Percentiles rank a stretch among this genome's conserved stretches.
phyloP scores from a whole-genome alignment of 169 alveolate species.

The Plasmodium gaboni region DNA sequence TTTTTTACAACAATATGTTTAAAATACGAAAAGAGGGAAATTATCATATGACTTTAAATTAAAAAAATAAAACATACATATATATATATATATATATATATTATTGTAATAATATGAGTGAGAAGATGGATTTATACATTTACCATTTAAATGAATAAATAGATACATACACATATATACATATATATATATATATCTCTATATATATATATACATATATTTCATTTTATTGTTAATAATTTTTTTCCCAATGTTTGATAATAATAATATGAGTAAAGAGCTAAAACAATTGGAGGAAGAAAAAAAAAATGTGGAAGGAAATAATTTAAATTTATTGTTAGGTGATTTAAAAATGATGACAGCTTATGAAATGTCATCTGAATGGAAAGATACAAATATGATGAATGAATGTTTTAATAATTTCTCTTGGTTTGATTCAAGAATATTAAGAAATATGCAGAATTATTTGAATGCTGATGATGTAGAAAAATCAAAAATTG shows the following conservation, averaged over 20 bases:
- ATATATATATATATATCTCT: not conserved
- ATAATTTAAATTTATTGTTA: conserved; percentile 68
- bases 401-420: conserved; percentile 79
- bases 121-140: too few species aligned
- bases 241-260: conserved; percentile 8
- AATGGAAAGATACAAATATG: conserved; percentile 80
- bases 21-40: too few species aligned
- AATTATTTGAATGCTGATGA: conserved; percentile 77
- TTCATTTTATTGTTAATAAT: too few species aligned
- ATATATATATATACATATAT: too few species aligned
- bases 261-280: not conserved
- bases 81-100: too few species aligned
- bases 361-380: conserved; percentile 81
- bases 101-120: too few species aligned
- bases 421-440: conserved; percentile 80
- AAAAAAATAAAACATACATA: too few species aligned
- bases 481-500: conserved; percentile 78
- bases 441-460: conserved; percentile 74
- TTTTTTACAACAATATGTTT: too few species aligned
- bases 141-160: too few species aligned
- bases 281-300: conserved; percentile 66
- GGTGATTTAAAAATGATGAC: conserved; percentile 79
- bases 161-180: not conserved
- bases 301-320: conserved; percentile 34
- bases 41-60: too few species aligned